These are phyloP conservation scores for Floccularia luteovirens DNA, from an alignment of 768 basidiomycete species.

Conservation along the genomic window DNA sequence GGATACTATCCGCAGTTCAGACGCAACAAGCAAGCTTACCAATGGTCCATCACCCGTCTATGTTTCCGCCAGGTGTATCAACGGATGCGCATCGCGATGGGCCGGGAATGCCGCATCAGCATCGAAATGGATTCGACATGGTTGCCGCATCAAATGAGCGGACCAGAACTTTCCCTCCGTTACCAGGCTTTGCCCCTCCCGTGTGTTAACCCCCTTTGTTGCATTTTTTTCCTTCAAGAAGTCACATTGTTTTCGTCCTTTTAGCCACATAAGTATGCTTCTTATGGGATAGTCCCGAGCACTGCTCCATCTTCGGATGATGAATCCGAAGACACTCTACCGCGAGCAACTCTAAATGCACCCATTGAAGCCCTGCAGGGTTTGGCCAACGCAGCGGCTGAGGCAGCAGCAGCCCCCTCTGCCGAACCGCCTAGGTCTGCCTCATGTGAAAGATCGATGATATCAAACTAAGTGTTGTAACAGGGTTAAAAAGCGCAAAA, in stretches of 20 bases:
- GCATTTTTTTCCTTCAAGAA: neutral
- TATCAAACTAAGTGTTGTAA: slow-evolving; percentile 6
- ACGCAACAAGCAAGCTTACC: slow-evolving; percentile 21
- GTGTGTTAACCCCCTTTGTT: slow-evolving; percentile 50
- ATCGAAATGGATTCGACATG: slow-evolving; percentile 33
- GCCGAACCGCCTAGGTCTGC: slow-evolving; percentile 51
- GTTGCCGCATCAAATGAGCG: slow-evolving; percentile 22
- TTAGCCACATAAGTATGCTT: slow-evolving; percentile 84
- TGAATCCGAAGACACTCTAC: slow-evolving; percentile 85
- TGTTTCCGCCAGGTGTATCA: slow-evolving; percentile 23
- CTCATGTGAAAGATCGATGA: slow-evolving; percentile 4
- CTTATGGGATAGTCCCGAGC: slow-evolving; percentile 84
- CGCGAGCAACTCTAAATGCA: slow-evolving; percentile 77
- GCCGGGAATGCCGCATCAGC: slow-evolving; percentile 22
- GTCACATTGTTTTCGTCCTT: slow-evolving; percentile 7
- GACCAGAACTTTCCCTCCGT: slow-evolving; percentile 60
- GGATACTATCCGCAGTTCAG: slow-evolving; percentile 67
- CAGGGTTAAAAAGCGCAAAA: slow-evolving; percentile 80
- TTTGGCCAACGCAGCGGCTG: slow-evolving; percentile 90
- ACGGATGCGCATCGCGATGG: slow-evolving; percentile 20
- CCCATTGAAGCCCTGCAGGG: slow-evolving; percentile 94
- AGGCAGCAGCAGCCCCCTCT: slow-evolving; percentile 80
- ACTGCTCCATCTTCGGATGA: slow-evolving; percentile 84
- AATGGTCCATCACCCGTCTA: slow-evolving; percentile 25
- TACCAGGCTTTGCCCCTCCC: slow-evolving; percentile 89